Base-by-base conservation (phyloP, 768 basidiomycete genomes). In the Cystofilobasidium capitatum region DNA sequence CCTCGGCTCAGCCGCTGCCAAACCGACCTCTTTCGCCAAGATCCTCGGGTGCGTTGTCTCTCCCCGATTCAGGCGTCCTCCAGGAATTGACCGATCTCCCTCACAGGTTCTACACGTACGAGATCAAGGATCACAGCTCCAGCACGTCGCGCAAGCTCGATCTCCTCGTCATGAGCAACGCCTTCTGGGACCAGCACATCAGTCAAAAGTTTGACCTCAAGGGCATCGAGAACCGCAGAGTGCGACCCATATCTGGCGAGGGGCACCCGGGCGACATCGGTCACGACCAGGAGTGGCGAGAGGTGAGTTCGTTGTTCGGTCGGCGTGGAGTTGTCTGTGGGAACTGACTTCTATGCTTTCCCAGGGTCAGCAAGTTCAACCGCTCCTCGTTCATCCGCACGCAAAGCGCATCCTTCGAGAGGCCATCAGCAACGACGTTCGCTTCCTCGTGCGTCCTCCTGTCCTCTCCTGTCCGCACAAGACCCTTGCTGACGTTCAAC, bases 141-240 rank as follows among this genome's bases (percentile, higher is more conserved):
- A 77, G 75, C 17, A 80, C 83, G 7, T 85, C 87, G 72, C 81
- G 82, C 17, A 87, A 86, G 73, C 82, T 84, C 1, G 88, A 91
- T 74, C 79, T 91, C 16, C 79, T 90, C 6, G 86, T 90, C 10
- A 89, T 90, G 88, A 89, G 90, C 76, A 90, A 90, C 72, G 75
- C 90, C 22, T 90, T 91, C 73, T 88, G 85, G 72, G 79, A 83
- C 49, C 83, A 84, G 74, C 83, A 83, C 58, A 81, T 88, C 61
- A 76, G 78, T 61, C 85, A 84, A 78, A 86, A 84, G 0, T 91
- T 87, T 72, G 89, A 91, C 74, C 77, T 91, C 62, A 91, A 91
- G 75, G 89, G 89, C 3, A 90, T 91, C 42, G 85, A 85, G 64
- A 86, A 86, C 0, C 79, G 88, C 20, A 87, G 85, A 73, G 85